phyloP scores from a whole-genome alignment of 768 basidiomycete genomes.

The Pisolithus tinctorius region DNA sequence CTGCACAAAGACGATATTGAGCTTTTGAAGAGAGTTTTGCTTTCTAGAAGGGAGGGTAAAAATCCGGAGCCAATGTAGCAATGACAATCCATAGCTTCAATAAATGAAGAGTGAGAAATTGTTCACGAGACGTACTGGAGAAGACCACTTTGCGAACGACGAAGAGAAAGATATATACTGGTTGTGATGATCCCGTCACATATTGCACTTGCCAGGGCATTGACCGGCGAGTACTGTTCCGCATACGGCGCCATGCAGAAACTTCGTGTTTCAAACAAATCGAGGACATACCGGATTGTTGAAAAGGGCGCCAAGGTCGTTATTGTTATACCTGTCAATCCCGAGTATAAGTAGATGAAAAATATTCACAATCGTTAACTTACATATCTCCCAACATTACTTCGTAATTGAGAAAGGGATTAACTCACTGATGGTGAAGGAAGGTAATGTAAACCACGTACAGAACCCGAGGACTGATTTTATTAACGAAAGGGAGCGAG shows the following conservation, averaged over 20 bases:
- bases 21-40: slow-evolving; percentile 7
- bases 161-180: slow-evolving; percentile 12
- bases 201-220: slow-evolving; percentile 10
- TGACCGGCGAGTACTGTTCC: slow-evolving; percentile 6
- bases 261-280: background rate
- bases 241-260: too few relatives aligned
- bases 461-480: background rate
- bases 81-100: too few relatives aligned
- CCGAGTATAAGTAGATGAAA: background rate
- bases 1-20: slow-evolving; percentile 11
- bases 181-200: slow-evolving; percentile 17
- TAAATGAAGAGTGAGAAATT: background rate
- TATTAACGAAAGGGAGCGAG: background rate
- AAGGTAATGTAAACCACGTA: background rate
- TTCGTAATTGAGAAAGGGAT: background rate
- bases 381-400: background rate
- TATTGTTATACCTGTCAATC: background rate
- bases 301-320: background rate
- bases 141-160: slow-evolving; percentile 5
- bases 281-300: background rate
- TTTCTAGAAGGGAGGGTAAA: background rate
- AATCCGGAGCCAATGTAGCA: background rate
- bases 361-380: background rate
- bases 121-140: slow-evolving; percentile 5
- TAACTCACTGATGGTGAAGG: background rate